phyloP scores from a whole-genome alignment of 169 alveolate species.

The Plasmodium vivax region DNA sequence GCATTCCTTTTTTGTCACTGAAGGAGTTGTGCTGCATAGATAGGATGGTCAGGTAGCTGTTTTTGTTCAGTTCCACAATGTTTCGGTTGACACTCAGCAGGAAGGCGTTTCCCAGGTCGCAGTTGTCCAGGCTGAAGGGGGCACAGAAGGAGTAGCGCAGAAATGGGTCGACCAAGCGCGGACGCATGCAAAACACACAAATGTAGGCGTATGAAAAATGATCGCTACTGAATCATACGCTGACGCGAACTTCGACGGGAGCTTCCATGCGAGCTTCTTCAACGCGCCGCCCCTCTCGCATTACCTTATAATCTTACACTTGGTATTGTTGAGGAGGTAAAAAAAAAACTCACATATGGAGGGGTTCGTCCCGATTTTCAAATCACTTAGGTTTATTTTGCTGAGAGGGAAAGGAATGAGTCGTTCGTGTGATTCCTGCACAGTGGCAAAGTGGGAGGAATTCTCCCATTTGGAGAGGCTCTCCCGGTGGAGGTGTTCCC shows the following conservation, averaged over 20 bases:
- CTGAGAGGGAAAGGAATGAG: slow-evolving; percentile 22
- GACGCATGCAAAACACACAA: not conserved
- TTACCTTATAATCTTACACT: slow-evolving; percentile 57
- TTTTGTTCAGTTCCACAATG: slow-evolving; percentile 5
- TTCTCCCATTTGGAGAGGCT: not conserved
- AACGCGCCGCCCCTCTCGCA: not conserved
- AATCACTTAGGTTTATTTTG: slow-evolving; percentile 35
- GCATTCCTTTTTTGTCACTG: slow-evolving; percentile 2
- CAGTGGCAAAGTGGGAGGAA: not conserved
- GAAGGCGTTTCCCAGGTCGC: slow-evolving; percentile 30
- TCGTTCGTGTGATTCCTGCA: not conserved
- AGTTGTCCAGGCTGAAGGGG: slow-evolving; percentile 36
- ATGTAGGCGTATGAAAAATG: not conserved
- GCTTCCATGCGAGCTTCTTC: too few relatives aligned
- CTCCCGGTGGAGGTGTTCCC: not conserved
- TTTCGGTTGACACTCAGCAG: slow-evolving; percentile 25
- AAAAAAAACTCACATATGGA: slow-evolving; percentile 19
- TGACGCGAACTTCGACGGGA: not conserved
- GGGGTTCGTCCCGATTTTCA: slow-evolving; percentile 31
- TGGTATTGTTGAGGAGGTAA: slow-evolving; percentile 39
- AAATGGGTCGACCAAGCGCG: not conserved
- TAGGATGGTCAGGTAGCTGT: slow-evolving; percentile 28
- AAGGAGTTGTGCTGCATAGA: slow-evolving; percentile 43
- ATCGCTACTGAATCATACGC: not conserved
- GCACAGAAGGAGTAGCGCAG: not conserved